Evolutionary conservation across 2,329 filamentous ascomycete genomes (phyloP).

Genomic region (Colletotrichum siamense): DNA sequence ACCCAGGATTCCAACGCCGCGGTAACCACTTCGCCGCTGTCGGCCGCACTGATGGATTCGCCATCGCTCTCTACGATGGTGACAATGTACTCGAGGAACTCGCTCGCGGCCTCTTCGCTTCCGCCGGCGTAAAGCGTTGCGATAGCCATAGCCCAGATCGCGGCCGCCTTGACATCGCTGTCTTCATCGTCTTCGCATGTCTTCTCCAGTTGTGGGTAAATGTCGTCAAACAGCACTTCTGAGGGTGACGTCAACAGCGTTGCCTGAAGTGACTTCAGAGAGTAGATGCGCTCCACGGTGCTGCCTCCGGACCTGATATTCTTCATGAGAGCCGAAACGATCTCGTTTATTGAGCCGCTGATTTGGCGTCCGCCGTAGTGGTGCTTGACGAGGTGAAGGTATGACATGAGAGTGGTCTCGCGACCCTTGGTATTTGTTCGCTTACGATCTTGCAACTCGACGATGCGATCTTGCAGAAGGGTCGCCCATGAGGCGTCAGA

Average conservation of each 20-base stretch:
- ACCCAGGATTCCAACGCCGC: slow-evolving; percentile 82
- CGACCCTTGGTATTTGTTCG: slow-evolving; percentile 75
- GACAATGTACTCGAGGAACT: slow-evolving; percentile 76
- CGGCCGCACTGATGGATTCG: slow-evolving; percentile 71
- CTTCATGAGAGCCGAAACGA: slow-evolving; percentile 70
- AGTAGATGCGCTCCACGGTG: slow-evolving; percentile 71
- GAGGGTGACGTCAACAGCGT: slow-evolving; percentile 72
- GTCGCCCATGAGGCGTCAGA: slow-evolving; percentile 67
- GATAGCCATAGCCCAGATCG: slow-evolving; percentile 77
- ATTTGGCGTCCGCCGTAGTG: slow-evolving; percentile 71
- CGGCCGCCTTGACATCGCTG: slow-evolving; percentile 67
- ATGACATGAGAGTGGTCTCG: slow-evolving; percentile 66
- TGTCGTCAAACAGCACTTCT: slow-evolving; percentile 69
- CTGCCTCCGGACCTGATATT: slow-evolving; percentile 74
- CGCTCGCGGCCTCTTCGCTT: slow-evolving; percentile 68
- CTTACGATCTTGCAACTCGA: slow-evolving; percentile 77
- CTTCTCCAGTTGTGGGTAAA: slow-evolving; percentile 62
- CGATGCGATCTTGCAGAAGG: slow-evolving; percentile 69
- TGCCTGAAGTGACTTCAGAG: slow-evolving; percentile 74
- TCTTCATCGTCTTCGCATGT: slow-evolving; percentile 72
- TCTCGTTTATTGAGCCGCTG: slow-evolving; percentile 61
- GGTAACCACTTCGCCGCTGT: slow-evolving; percentile 73
- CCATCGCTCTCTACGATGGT: slow-evolving; percentile 85
- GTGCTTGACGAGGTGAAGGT: slow-evolving; percentile 69
- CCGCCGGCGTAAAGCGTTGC: slow-evolving; percentile 79